Base-by-base conservation (phyloP, 1,139 yeast species). In the Diutina neorugosa region DNA sequence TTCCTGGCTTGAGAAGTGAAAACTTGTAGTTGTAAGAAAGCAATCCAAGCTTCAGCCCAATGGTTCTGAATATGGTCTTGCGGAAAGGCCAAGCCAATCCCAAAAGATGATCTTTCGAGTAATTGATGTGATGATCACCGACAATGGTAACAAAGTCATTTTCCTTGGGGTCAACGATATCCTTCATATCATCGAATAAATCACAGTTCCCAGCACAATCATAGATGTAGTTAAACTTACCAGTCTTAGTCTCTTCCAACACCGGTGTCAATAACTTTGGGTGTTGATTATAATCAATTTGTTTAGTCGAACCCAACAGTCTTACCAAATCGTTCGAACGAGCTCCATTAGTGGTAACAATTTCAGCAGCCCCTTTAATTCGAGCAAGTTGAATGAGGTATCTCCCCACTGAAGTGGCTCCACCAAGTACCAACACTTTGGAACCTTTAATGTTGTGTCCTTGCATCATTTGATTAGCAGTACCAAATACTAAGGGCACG, bases 251-350 rank as follows among this genome's bases (percentile, higher is more conserved):
- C 3, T 44, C 44, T 47, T 58, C 58, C 51, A 55, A 51, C 12
- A 55, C 58, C 1, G 60, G 58, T 8, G 44, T 40, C 50, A 56
- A 52, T 16, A 58, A 44, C n/a, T 56, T 55, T 44, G 61, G 60
- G 51, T 63, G 58, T 44, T 60, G 59, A 14, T 73, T 73, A 64
- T 84, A 84, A 57, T 83, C 80, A 49, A 84, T 69, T 25, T 69
- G 62, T 18, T 67, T 60, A 58, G 77, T 78, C 18, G 81, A 86
- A 5, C 89, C 89, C 20, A 76, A 62, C 7, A 64, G 61, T 53
- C 64, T 65, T 49, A 80, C 78, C 40, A 71, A 60, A 3, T 67
- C 73, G 11, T 67, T 65, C 16, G 83, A 64, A 58, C 59, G 25
- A 11, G 40, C 37, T 3, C 50, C 40, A 16, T 46, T 46, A 7